Conservation (phyloP, 805 yeast genomes). For the Pichia membranifaciens region DNA sequence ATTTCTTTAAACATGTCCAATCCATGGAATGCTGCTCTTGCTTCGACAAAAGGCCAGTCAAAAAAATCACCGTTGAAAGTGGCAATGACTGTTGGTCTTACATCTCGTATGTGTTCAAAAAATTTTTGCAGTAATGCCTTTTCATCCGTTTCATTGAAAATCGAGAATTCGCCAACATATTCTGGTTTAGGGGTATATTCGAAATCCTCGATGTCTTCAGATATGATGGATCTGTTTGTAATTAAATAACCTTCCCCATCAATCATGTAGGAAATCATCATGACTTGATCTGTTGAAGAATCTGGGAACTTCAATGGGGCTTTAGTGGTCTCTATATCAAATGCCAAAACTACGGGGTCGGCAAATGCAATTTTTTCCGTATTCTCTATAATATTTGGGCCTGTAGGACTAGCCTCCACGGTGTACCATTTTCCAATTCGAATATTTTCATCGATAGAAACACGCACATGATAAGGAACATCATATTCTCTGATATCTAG, state of each 20-base stretch:
- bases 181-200: constrained; percentile 98
- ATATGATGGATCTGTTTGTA: constrained; percentile 89
- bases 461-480: constrained; percentile 95
- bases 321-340: constrained; percentile 96
- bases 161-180: constrained; percentile 81
- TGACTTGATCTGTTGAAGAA: constrained; percentile 79
- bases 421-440: constrained; percentile 96
- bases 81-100: constrained; percentile 91
- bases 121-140: constrained; percentile 66
- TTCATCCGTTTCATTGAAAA: constrained; percentile 87
- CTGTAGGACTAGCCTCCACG: constrained; percentile 59
- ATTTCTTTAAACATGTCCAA: constrained; percentile 86
- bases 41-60: constrained; percentile 98
- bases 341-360: constrained; percentile 94
- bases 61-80: constrained; percentile 98
- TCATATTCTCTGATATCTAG: constrained; percentile 89
- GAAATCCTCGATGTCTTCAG: constrained; percentile 92
- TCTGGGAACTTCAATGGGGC: constrained; percentile 96
- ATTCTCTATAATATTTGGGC: constrained; percentile 50
- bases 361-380: constrained; percentile 85
- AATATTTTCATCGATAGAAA: constrained; percentile 80
- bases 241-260: constrained; percentile 95
- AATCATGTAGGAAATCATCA: constrained; percentile 99
- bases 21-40: constrained; percentile 77
- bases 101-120: constrained; percentile 86